Conservation (phyloP, 1,284 basidiomycete genomes). For the Laetiporus sulphureus region DNA sequence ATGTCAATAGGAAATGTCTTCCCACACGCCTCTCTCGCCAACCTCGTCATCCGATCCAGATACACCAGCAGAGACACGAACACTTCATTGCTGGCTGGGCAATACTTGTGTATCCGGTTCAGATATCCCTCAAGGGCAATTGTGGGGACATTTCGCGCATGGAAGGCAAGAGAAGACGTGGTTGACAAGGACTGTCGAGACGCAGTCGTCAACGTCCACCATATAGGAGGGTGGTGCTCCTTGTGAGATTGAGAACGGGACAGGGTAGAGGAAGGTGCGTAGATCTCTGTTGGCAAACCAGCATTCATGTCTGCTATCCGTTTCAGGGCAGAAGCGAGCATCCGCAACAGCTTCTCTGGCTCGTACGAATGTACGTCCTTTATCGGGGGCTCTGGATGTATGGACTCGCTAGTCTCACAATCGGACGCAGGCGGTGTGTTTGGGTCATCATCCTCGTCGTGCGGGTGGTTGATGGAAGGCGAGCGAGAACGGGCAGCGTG, state of each 20-base stretch:
- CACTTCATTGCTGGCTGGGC: constrained; percentile 97
- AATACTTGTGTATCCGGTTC: constrained; percentile 94
- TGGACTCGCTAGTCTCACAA: constrained; percentile 19
- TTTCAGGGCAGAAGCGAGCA: constrained; percentile 86
- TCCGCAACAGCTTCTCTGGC: constrained; percentile 68
- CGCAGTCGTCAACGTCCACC: constrained; percentile 70
- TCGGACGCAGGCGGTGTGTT: constrained; percentile 18
- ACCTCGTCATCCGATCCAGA: constrained; percentile 87
- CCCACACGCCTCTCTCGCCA: constrained; percentile 58
- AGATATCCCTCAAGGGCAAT: constrained; percentile 95
- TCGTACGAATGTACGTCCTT: constrained; percentile 63
- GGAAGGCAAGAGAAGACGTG: constrained; percentile 86
- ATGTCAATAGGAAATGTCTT: constrained; percentile 91
- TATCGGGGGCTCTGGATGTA: constrained; percentile 9
- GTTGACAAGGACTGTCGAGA: constrained; percentile 76
- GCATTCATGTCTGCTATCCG: constrained; percentile 77
- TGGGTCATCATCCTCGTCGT: constrained; percentile 18
- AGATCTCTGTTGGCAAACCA: constrained; percentile 31
- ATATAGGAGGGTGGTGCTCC: constrained; percentile 39
- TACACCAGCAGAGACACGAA: constrained; percentile 93
- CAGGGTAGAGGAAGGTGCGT: constrained; percentile 13
- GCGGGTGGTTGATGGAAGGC: constrained; percentile 10
- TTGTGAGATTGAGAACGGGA: constrained; percentile 22
- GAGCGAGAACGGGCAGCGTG: constrained; percentile 13
- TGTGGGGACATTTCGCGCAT: constrained; percentile 92